Evolutionary conservation across 2,329 filamentous ascomycete genomes (phyloP), one percentile per base, ranked within the genome.

Genomic region (Arthrocladium fulminans): DNA sequence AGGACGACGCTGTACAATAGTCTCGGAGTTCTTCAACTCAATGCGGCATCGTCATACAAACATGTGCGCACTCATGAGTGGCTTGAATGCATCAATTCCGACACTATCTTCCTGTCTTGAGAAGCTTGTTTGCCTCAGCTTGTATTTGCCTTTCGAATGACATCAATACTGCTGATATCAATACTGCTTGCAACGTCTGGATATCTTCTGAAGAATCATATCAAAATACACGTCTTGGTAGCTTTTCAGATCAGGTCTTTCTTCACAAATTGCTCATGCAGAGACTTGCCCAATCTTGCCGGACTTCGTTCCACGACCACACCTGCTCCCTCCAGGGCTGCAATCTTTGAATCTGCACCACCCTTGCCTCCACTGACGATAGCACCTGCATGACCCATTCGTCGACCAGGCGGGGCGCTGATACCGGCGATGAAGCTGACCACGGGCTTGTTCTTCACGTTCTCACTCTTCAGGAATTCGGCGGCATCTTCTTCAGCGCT

Each of bases 341-440:
- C 77, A 72, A 98, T 98, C 84, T 98, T 98, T 67, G 88, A 94
- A 74, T 97, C 88, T 57, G 92, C 92, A 67, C 88, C 92, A 65
- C 92, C 92, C 81, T 96, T 97, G 63, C 92, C 92, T 62, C 92
- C 92, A 59, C 86, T 88, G 58, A 98, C 90, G 67, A 98, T 98
- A 65, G 92, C 92, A 75, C 92, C 92, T 59, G 92, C 92, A 78
- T 98, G 92, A 61, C 92, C 92, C 92, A 97, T 98, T 70, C 92
- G 84, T 68, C 92, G 83, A 65, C 92, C 92, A 27, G 92, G 89
- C 49, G 92, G 92, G 57, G 92, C 92, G 60, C 87, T 94, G 74
- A 98, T 97, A 74, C 92, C 92, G 58, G 92, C 92, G 63, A 97
- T 97, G 74, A 98, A 98, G 71, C 85, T 88, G 62, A 97, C 92